A percentile compares a stretch with the other conserved stretches of the same genome.
These are phyloP conservation scores for Trypanosoma platydactyli DNA, from an alignment of 208 protist genomes.

Conservation along the genomic window DNA sequence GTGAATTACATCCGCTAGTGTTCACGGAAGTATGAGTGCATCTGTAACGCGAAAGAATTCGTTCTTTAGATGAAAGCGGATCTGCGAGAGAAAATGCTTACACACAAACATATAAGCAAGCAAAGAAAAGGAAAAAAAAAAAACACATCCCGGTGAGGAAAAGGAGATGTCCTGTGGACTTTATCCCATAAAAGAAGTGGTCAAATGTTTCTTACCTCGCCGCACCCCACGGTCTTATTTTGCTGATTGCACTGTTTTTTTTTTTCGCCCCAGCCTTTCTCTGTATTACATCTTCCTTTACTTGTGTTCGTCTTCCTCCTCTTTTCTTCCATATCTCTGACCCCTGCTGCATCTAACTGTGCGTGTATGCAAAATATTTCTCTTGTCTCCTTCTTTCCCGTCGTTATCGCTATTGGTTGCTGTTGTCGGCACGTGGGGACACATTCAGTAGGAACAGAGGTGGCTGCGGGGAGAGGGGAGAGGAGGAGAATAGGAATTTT, in stretches of 20 bases:
- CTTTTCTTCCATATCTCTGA: too few relatives aligned
- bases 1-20: constrained; percentile 24
- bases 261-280: constrained; percentile 7
- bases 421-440: constrained; percentile 4
- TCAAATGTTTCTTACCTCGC: not conserved
- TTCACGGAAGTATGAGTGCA: constrained; percentile 2
- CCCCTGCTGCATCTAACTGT: too few relatives aligned
- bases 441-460: not conserved
- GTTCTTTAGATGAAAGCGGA: too few relatives aligned
- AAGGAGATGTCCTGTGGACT: not conserved
- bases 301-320: not conserved
- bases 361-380: too few relatives aligned
- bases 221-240: not conserved
- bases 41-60: too few relatives aligned
- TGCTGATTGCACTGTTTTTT: constrained; percentile 10
- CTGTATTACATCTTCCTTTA: not conserved
- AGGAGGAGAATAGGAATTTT: not conserved
- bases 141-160: too few relatives aligned
- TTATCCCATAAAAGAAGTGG: not conserved
- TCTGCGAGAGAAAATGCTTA: constrained; percentile 8
- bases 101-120: constrained; percentile 12
- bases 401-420: constrained; percentile 17
- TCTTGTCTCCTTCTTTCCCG: not conserved
- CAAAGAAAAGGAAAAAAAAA: constrained; percentile 1
- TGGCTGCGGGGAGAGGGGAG: not conserved